Evolutionary conservation across 2,329 filamentous ascomycete genomes (phyloP).

Genomic region (Nigrospora sphaerica): DNA sequence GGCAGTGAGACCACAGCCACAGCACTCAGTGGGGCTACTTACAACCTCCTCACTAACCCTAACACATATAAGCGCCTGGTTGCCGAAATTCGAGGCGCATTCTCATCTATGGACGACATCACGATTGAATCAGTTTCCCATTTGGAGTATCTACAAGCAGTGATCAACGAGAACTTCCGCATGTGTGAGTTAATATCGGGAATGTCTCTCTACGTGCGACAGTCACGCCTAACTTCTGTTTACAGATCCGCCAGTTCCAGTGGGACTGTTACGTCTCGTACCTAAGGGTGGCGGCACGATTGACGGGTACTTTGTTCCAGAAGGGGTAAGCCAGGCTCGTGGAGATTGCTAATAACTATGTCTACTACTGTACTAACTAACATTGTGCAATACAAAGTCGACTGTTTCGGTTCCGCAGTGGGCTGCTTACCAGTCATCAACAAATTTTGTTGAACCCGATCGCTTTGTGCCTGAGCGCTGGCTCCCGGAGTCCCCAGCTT

Average conservation of each 20-base stretch:
- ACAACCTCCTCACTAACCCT: conserved; percentile 25
- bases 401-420: not conserved
- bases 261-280: conserved; percentile 4
- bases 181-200: no score
- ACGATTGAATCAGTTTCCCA: conserved; percentile 14
- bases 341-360: no score
- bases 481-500: no score
- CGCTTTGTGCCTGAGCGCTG: conserved; percentile 26
- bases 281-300: conserved; percentile 2
- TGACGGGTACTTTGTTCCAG: conserved; percentile 4
- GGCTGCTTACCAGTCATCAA: not conserved
- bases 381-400: no score
- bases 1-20: conserved; percentile 40
- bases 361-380: no score
- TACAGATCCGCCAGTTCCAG: conserved; percentile 16
- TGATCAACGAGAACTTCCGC: conserved; percentile 28
- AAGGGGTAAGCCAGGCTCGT: no score
- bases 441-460: conserved; percentile 22
- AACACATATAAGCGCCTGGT: conserved; percentile 11
- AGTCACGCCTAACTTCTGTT: no score
- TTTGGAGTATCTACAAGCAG: conserved; percentile 26
- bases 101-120: conserved; percentile 24
- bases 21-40: conserved; percentile 25
- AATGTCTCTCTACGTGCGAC: no score
- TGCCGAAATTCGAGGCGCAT: conserved; percentile 25